Percentiles rank a stretch among this genome's conserved stretches.
Evolutionary conservation across 257 asterid species (phyloP).

Genomic region (Echites panduratus): DNA sequence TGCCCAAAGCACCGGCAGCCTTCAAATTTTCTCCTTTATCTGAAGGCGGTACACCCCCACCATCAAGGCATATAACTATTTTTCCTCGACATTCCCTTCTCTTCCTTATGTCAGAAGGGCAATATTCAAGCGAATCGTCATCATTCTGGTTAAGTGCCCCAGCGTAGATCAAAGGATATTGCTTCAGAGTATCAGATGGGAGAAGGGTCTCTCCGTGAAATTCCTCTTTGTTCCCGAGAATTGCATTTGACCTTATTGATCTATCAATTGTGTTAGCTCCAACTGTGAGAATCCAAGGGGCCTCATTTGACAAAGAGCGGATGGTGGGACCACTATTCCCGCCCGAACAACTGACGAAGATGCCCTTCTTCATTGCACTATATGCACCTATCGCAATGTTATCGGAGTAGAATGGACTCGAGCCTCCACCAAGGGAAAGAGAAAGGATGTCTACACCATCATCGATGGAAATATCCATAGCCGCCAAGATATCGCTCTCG

Average conservation of each 20-base stretch:
- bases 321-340: constrained; percentile 14
- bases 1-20: too few relatives aligned
- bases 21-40: too few relatives aligned
- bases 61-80: neutral
- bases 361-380: constrained; percentile 18
- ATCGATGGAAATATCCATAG: constrained; percentile 2
- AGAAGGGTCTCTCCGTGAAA: neutral
- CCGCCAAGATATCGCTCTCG: constrained; percentile 4
- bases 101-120: neutral
- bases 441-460: constrained; percentile 13
- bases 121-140: neutral
- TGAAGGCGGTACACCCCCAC: neutral
- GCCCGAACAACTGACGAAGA: constrained; percentile 18
- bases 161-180: constrained; percentile 1
- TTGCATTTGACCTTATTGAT: neutral
- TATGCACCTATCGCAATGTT: constrained; percentile 14
- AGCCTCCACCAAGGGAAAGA: constrained; percentile 4
- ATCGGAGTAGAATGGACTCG: neutral
- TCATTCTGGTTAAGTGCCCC: neutral
- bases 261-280: constrained; percentile 12
- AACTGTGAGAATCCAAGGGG: constrained; percentile 11
- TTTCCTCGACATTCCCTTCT: constrained; percentile 2
- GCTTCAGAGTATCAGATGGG: neutral
- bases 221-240: constrained; percentile 12
- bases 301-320: neutral